Evolutionary conservation across 73 alveolate species (phyloP).

Genomic region (Paramecium bursaria): DNA sequence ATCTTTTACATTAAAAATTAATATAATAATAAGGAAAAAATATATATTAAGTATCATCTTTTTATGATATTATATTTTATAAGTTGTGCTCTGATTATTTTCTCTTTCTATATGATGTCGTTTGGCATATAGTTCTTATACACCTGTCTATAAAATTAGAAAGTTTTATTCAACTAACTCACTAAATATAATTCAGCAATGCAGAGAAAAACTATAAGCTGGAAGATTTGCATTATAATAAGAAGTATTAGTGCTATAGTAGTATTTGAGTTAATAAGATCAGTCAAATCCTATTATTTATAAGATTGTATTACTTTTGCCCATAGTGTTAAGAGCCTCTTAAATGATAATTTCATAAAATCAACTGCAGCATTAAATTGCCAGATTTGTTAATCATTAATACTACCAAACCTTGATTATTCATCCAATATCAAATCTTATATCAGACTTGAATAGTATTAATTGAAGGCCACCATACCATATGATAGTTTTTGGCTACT

Average conservation of each 20-base stretch:
- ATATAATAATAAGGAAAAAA: no score
- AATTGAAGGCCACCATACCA: conserved; percentile 48
- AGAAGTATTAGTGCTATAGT: background rate
- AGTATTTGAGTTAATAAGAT: conserved; percentile 5
- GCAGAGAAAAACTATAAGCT: conserved; percentile 1
- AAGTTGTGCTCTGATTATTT: conserved; percentile 49
- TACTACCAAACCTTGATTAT: conserved; percentile 7
- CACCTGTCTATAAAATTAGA: conserved; percentile 40
- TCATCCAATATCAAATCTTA: conserved; percentile 13
- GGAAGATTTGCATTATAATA: conserved; percentile 28
- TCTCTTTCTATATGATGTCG: conserved; percentile 51
- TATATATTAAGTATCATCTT: conserved; percentile 11
- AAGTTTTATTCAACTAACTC: conserved; percentile 12
- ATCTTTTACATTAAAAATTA: no score
- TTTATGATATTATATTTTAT: conserved; percentile 50
- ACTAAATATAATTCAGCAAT: conserved; percentile 60
- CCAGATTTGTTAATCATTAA: conserved; percentile 6
- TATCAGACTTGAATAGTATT: background rate
- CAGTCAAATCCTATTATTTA: background rate
- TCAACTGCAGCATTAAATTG: background rate
- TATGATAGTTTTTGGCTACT: conserved; percentile 1
- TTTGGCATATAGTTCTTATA: conserved; percentile 51
- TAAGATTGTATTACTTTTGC: background rate
- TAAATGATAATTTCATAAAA: background rate
- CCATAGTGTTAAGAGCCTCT: conserved; percentile 14